phyloP scores from a whole-genome alignment of 805 yeast species.

The Kockiozyma suomiensis region DNA sequence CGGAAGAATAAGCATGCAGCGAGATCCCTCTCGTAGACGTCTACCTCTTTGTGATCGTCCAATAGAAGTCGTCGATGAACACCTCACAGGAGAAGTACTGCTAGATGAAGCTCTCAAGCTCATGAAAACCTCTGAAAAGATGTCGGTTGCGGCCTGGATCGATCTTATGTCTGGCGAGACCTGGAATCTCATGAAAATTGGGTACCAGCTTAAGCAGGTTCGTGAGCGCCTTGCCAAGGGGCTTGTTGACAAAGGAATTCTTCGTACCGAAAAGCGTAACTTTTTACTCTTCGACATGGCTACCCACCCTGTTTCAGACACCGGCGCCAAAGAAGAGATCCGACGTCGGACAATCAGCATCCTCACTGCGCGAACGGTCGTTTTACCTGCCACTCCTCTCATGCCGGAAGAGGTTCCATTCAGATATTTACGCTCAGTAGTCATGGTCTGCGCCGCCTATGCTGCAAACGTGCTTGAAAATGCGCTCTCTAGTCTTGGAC shows the following conservation, averaged over 20 bases:
- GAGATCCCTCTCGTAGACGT: slow-evolving; percentile 89
- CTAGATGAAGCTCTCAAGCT: slow-evolving; percentile 90
- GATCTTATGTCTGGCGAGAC: slow-evolving; percentile 91
- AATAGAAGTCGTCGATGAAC: slow-evolving; percentile 81
- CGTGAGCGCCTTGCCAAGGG: slow-evolving; percentile 96
- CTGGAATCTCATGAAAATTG: slow-evolving; percentile 93
- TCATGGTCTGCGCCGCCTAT: slow-evolving; percentile 84
- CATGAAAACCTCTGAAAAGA: slow-evolving; percentile 81
- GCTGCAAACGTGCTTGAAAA: slow-evolving; percentile 97
- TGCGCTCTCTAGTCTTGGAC: slow-evolving; percentile 67
- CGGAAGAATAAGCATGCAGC: slow-evolving; percentile 82
- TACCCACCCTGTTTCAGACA: slow-evolving; percentile 93
- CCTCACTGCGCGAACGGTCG: slow-evolving; percentile 71
- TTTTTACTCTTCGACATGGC: slow-evolving; percentile 97
- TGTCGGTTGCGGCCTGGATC: slow-evolving; percentile 87
- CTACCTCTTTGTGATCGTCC: slow-evolving; percentile 85
- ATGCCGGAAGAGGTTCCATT: slow-evolving; percentile 71
- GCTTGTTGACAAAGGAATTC: slow-evolving; percentile 91
- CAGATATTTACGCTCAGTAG: slow-evolving; percentile 72
- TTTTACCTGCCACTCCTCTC: slow-evolving; percentile 53
- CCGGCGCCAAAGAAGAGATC: slow-evolving; percentile 78
- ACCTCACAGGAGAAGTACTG: slow-evolving; percentile 91
- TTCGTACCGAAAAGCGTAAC: slow-evolving; percentile 93
- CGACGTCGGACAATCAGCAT: slow-evolving; percentile 70
- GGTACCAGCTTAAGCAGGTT: slow-evolving; percentile 94